Percentiles rank a stretch among this genome's conserved stretches.
phyloP scores from a whole-genome alignment of 139 green algal genomes.

The Micractinium sp. region DNA sequence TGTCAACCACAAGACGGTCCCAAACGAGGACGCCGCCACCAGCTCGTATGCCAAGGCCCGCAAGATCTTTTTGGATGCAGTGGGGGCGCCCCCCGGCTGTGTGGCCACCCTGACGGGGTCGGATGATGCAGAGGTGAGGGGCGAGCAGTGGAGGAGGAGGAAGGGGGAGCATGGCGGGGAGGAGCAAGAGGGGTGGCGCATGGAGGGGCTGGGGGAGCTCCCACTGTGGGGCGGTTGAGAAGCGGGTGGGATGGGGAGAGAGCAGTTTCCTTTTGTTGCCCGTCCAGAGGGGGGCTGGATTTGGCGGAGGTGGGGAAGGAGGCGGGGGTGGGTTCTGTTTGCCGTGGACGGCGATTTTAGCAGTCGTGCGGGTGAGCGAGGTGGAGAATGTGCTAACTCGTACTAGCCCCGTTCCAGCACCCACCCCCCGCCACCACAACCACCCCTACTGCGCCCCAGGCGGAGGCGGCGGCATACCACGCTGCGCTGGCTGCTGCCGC shows the following conservation, averaged over 20 bases:
- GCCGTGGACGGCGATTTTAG: too few species aligned
- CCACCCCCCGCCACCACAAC: neutral
- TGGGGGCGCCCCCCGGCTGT: neutral
- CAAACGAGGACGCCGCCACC: constrained; percentile 66
- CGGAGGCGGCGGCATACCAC: neutral
- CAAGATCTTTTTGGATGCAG: constrained; percentile 63
- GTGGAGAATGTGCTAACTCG: neutral
- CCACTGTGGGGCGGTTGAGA: too few species aligned
- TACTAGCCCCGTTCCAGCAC: neutral
- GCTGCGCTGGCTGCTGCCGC: constrained; percentile 55
- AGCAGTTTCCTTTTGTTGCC: too few species aligned
- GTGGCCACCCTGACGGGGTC: neutral
- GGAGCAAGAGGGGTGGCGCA: too few species aligned
- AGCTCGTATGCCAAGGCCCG: constrained; percentile 70
- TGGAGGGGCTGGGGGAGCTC: too few species aligned
- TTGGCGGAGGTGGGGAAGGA: neutral
- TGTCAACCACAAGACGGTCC: constrained; percentile 84
- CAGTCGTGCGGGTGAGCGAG: too few species aligned
- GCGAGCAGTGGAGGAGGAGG: too few species aligned
- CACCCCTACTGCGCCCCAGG: neutral
- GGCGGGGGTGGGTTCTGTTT: too few species aligned
- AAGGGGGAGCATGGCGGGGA: too few species aligned
- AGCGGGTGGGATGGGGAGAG: too few species aligned
- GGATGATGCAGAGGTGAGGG: neutral
- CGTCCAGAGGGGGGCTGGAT: too few species aligned